Evolutionary conservation across 2,329 filamentous ascomycete species (phyloP), one percentile per base, ranked within the genome.

Genomic region (Purpureocillium lavendulum): DNA sequence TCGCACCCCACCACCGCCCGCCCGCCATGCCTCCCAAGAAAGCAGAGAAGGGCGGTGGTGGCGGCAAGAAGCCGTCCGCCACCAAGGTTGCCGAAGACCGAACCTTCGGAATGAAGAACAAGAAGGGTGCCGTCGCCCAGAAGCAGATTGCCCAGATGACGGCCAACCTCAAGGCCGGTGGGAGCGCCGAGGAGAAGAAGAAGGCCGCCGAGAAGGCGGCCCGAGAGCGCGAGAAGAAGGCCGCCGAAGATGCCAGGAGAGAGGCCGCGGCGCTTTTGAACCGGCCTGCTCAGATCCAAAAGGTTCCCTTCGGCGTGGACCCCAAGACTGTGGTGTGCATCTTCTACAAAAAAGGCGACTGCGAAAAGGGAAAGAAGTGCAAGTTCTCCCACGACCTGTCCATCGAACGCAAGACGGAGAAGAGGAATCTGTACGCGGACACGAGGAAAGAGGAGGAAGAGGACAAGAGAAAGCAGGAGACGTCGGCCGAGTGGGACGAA

Each of bases 21-120:
- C 59, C 65, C 69, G 78, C 54, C 54, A 88, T 89, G 84, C 70
- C 84, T 61, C 84, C 84, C 43, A 88, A 88, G 62, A 75, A 73
- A 54, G 60, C 65, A 42, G 70, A 76, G 40, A 70, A 77, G 49
- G 66, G 54, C 29, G 29, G 11, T 14, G 66, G 55, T 40, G 69
- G 55, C 50, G 70, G 66, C 60, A 80, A 80, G 66, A 77, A 75
- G 67, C 61, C 67, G 40, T 59, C 67, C 16, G 62, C 68, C 43
- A 54, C 67, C 52, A 87, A 87, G 67, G 56, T 71, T 33, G 85
- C 88, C 47, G 87, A 92, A 47, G 92, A 98, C 72, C 92, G 90
- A 70, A 95, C 92, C 36, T 98, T 98, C 73, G 92, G 92, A 54
- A 97, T 98, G 92, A 98, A 98, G 70, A 98, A 98, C 61, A 98